These are phyloP conservation scores for Emergomyces africanus DNA, from an alignment of 2,329 filamentous ascomycete genomes.

Conservation along the genomic window DNA sequence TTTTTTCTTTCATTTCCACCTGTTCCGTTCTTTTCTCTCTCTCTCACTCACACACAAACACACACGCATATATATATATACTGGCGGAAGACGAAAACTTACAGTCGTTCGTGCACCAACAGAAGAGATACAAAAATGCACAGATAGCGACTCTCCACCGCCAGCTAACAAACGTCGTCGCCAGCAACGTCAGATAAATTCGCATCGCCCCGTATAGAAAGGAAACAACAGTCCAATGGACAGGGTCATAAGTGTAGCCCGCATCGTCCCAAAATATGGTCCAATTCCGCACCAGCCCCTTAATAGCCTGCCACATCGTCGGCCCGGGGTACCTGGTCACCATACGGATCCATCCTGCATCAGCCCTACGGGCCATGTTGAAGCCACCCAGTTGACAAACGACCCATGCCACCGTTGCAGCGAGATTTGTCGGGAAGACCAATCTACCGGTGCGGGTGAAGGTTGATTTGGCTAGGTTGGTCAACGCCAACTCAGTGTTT, in stretches of 20 bases:
- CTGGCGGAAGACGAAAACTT: constrained; percentile 1
- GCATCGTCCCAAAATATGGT: constrained; percentile 25
- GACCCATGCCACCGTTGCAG: constrained; percentile 12
- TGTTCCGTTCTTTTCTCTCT: neutral
- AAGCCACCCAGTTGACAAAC: constrained; percentile 15
- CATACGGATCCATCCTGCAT: constrained; percentile 15
- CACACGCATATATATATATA: too few relatives aligned
- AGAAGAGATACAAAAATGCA: constrained; percentile 25
- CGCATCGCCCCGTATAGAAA: constrained; percentile 31
- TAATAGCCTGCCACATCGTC: constrained; percentile 9
- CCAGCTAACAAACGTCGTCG: constrained; percentile 25
- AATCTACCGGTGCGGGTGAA: constrained; percentile 13
- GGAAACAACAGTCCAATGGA: constrained; percentile 31
- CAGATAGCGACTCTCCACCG: constrained; percentile 24
- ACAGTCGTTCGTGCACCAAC: constrained; percentile 19
- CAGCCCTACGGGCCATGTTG: constrained; percentile 11
- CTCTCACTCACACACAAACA: neutral
- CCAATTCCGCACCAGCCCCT: constrained; percentile 10
- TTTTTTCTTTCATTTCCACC: neutral
- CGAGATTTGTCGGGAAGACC: constrained; percentile 15
- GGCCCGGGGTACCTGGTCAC: constrained; percentile 8
- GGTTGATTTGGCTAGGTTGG: constrained; percentile 11
- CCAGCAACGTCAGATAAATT: constrained; percentile 31
- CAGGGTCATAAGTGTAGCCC: constrained; percentile 29
- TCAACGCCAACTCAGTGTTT: constrained; percentile 11